phyloP scores from a whole-genome alignment of 169 alveolate genomes.

The Perkinsus chesapeaki region DNA sequence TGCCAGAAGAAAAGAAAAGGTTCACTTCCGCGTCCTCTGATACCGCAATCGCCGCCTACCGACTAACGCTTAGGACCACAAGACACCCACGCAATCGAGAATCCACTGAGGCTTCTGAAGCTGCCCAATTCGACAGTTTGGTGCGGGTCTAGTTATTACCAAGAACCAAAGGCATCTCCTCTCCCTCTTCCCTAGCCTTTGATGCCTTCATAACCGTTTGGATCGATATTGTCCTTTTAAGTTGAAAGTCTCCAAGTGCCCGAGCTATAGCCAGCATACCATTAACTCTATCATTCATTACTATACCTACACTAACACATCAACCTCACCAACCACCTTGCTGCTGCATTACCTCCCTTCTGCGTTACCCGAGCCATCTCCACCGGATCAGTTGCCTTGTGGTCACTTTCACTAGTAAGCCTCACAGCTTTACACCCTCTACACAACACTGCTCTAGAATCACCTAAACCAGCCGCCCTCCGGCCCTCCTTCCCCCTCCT shows the following conservation, averaged over 20 bases:
- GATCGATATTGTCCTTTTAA: neutral
- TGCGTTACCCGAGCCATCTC: neutral
- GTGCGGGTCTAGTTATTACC: no score
- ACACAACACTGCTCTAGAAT: conserved; percentile 8
- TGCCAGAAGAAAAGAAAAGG: no score
- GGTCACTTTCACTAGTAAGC: conserved; percentile 4
- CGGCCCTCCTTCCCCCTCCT: neutral
- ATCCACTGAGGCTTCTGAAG: no score
- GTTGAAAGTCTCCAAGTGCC: conserved; percentile 11
- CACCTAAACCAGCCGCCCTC: neutral
- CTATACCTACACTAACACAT: neutral
- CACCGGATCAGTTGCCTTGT: conserved; percentile 1
- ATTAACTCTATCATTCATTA: conserved; percentile 6
- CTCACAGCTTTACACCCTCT: neutral
- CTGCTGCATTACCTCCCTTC: neutral
- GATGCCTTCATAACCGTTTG: neutral
- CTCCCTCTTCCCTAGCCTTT: neutral
- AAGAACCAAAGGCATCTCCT: neutral
- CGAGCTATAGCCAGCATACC: conserved; percentile 15
- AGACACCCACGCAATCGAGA: no score
- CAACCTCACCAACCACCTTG: neutral
- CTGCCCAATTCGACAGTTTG: no score
- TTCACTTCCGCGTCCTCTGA: no score
- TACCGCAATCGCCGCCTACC: no score
- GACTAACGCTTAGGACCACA: no score